Evolutionary conservation across 78 protist species (phyloP).

Genomic region (Speleostelium caveatum): DNA sequence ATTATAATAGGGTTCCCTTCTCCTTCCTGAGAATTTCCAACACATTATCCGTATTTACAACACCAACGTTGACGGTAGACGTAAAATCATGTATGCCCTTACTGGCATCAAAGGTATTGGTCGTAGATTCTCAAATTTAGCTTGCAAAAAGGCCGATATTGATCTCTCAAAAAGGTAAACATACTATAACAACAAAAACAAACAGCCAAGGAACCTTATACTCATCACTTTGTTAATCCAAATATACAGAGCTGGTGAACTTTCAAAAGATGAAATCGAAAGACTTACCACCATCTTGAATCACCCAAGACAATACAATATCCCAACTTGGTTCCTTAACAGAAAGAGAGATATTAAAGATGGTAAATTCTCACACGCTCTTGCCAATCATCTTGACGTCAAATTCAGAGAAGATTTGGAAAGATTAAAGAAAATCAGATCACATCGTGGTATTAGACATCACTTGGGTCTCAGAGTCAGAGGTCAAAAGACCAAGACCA

Average conservation of each 20-base stretch:
- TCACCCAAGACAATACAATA: constrained; percentile 98
- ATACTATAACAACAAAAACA: neutral
- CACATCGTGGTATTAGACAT: constrained; percentile 99
- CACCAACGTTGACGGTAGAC: constrained; percentile 98
- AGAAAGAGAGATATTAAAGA: constrained; percentile 93
- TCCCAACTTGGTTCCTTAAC: constrained; percentile 99
- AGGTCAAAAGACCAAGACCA: constrained; percentile 99
- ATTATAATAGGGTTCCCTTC: too few relatives aligned
- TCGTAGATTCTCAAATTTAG: constrained; percentile 97
- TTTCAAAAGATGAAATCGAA: constrained; percentile 97
- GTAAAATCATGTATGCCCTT: constrained; percentile 95
- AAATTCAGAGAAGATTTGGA: constrained; percentile 99
- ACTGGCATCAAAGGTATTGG: constrained; percentile 98
- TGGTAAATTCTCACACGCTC: constrained; percentile 94
- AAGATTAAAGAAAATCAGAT: constrained; percentile 97
- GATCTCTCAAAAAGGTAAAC: constrained; percentile 90
- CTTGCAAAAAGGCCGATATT: constrained; percentile 98
- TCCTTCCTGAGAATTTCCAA: constrained; percentile 79
- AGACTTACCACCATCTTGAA: constrained; percentile 94
- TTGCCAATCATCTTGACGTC: constrained; percentile 93
- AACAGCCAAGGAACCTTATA: neutral
- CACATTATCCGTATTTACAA: constrained; percentile 99
- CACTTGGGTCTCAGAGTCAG: constrained; percentile 99
- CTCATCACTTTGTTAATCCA: neutral
- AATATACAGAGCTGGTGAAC: constrained; percentile 96